Conservation (phyloP, 257 asterid genomes). For the Voacanga thouarsii region DNA sequence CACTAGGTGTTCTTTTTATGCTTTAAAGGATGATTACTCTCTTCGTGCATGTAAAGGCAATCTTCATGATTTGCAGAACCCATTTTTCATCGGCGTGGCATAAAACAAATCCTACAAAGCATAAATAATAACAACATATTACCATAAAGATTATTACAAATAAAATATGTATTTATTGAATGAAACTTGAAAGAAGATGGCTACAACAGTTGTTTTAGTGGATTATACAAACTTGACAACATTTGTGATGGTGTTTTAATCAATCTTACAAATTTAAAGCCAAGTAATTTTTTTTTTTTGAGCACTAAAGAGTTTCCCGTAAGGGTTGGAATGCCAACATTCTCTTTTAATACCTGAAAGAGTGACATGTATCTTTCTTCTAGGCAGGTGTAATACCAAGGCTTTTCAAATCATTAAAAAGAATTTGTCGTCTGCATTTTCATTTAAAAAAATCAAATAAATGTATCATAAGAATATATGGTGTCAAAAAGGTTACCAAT, state of each 20-base stretch:
- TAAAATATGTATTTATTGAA: no score
- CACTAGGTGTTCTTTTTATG: conserved; percentile 43
- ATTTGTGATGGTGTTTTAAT: background rate
- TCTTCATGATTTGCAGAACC: conserved; percentile 35
- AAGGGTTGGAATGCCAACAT: background rate
- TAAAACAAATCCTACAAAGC: conserved; percentile 59
- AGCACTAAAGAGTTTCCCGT: no score
- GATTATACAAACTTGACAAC: background rate
- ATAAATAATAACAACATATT: background rate
- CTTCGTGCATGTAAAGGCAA: conserved; percentile 33
- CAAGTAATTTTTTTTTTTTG: background rate
- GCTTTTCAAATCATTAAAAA: conserved; percentile 72
- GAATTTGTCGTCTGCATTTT: conserved; percentile 60
- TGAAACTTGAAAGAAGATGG: background rate
- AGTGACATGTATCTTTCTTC: conserved; percentile 86
- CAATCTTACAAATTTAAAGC: background rate
- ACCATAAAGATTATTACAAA: background rate
- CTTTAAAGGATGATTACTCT: conserved; percentile 20
- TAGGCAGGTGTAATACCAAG: conserved; percentile 92
- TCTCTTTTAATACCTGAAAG: conserved; percentile 45
- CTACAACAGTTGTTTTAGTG: background rate
- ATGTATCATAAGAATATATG: background rate
- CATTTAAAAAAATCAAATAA: background rate
- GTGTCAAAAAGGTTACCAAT: background rate
- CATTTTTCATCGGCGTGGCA: conserved; percentile 74